These are phyloP conservation scores for Zasmidium cellare DNA, from an alignment of 2,329 filamentous ascomycete species.

Conservation along the genomic window DNA sequence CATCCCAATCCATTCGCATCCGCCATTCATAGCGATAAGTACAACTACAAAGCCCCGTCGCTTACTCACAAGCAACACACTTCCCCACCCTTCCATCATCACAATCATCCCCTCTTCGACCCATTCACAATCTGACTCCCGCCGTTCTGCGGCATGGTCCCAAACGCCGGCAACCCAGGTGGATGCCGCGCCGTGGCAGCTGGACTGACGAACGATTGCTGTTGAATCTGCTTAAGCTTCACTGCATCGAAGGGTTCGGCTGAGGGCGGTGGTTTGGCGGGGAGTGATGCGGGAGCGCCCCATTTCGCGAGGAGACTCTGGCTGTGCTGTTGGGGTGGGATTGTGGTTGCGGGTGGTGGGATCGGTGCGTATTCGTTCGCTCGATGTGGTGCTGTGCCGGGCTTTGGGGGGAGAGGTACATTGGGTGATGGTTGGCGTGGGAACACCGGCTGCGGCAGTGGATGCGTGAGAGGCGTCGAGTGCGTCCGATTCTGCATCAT, in stretches of 20 bases:
- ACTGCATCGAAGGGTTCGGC: slow-evolving; percentile 30
- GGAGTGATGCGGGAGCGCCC: slow-evolving; percentile 55
- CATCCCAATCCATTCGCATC: too few species aligned
- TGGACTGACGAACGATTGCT: slow-evolving; percentile 19
- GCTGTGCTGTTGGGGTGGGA: slow-evolving; percentile 27
- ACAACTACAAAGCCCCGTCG: too few species aligned
- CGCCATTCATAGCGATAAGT: too few species aligned
- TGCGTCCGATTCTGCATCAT: slow-evolving; percentile 18
- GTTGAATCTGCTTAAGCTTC: slow-evolving; percentile 20
- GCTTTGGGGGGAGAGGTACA: slow-evolving; percentile 35
- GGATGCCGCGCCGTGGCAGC: slow-evolving; percentile 21
- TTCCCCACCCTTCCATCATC: too few species aligned
- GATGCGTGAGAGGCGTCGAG: slow-evolving; percentile 34
- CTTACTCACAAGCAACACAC: too few species aligned
- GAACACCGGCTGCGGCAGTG: slow-evolving; percentile 39
- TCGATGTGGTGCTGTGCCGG: slow-evolving; percentile 19
- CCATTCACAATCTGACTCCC: slow-evolving; percentile 7
- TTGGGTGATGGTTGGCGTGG: slow-evolving; percentile 36
- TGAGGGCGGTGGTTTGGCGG: slow-evolving; percentile 55
- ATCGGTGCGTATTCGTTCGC: slow-evolving; percentile 9
- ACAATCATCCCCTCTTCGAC: background rate
- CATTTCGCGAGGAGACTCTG: slow-evolving; percentile 58
- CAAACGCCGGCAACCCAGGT: background rate
- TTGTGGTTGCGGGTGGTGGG: background rate
- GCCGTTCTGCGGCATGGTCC: slow-evolving; percentile 3